Evolutionary conservation across 2,329 filamentous ascomycete genomes (phyloP), one percentile per base, ranked within the genome.

Genomic region (Monilinia fructicola): DNA sequence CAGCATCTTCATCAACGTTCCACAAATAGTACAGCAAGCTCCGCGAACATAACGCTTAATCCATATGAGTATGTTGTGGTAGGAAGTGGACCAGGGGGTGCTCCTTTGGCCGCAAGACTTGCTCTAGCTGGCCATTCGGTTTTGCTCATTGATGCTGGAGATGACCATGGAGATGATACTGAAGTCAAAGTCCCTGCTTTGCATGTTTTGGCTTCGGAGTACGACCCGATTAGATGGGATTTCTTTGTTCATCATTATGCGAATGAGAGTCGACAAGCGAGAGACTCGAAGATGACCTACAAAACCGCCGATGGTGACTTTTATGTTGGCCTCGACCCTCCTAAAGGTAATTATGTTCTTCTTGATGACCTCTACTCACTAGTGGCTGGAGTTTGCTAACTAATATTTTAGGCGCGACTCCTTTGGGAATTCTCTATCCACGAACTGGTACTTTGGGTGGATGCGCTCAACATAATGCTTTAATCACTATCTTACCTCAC

Each of bases 101-200:
- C 78, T 50, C 81, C 82, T 46, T 71, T 84, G 11, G 81, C 83
- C 44, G 79, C 81, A 50, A 78, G 82, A 63, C 79, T 85, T 56
- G 83, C 83, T 11, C 77, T 81, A 52, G 81, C 81, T 42, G 82
- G 83, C 56, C 79, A 81, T 74, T 82, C 79, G 68, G 81, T 82
- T 11, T 78, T 85, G 23, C 78, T 85, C 3, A 78, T 85, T 46
- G 83, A 85, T 69, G 83, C 82, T 42, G 83, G 83, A 64, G 81
- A 83, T 68, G 82, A 85, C 68, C 79, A 84, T 67, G 80, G 78
- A 35, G 64, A 63, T 21, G 70, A 74, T 46, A 73, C 78, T 14
- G 11, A 12, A 18, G 5, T 62, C 2, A 26, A 62, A 53, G 48
- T 52, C 12, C 59, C 59, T 18, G 38, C 56, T 14, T 18, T 46